Percentiles rank a stretch among this genome's conserved stretches.
Evolutionary conservation across 1,139 yeast genomes (phyloP).

Genomic region (Scheffersomyces segobiensis): DNA sequence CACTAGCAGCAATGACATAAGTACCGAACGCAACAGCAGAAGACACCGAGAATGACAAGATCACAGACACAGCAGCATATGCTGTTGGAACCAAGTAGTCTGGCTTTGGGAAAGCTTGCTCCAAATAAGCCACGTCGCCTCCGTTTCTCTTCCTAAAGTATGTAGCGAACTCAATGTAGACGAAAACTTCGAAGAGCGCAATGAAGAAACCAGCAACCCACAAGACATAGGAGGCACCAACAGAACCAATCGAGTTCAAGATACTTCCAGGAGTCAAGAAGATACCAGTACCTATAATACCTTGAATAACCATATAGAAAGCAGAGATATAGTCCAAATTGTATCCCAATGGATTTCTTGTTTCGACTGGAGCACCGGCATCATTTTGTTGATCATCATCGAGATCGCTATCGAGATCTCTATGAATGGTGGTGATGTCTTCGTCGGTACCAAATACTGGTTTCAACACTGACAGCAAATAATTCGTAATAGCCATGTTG

Average conservation of each 20-base stretch:
- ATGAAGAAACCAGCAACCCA: slow-evolving; percentile 43
- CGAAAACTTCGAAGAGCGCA: slow-evolving; percentile 32
- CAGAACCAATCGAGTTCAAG: slow-evolving; percentile 37
- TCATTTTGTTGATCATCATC: slow-evolving; percentile 16
- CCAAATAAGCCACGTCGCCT: slow-evolving; percentile 46
- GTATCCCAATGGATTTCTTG: slow-evolving; percentile 38
- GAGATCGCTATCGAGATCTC: background rate
- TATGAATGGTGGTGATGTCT: slow-evolving; percentile 2
- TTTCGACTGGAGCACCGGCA: slow-evolving; percentile 41
- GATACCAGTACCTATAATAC: slow-evolving; percentile 49
- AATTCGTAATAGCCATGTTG: background rate
- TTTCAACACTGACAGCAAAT: background rate
- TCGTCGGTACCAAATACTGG: slow-evolving; percentile 10
- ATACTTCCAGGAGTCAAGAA: slow-evolving; percentile 43
- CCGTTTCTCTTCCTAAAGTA: slow-evolving; percentile 40
- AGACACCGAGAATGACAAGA: slow-evolving; percentile 40
- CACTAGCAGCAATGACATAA: slow-evolving; percentile 40
- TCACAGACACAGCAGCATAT: slow-evolving; percentile 42
- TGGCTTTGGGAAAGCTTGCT: slow-evolving; percentile 44
- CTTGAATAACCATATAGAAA: slow-evolving; percentile 36
- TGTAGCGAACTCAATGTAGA: slow-evolving; percentile 41
- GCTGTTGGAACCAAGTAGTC: slow-evolving; percentile 40
- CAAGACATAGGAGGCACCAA: slow-evolving; percentile 43
- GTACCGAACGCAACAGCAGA: slow-evolving; percentile 45
- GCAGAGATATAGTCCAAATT: slow-evolving; percentile 32